Percentiles rank a stretch among this genome's conserved stretches.
phyloP scores from a whole-genome alignment of 345 rosid genomes.

The Moricandia arvensis region DNA sequence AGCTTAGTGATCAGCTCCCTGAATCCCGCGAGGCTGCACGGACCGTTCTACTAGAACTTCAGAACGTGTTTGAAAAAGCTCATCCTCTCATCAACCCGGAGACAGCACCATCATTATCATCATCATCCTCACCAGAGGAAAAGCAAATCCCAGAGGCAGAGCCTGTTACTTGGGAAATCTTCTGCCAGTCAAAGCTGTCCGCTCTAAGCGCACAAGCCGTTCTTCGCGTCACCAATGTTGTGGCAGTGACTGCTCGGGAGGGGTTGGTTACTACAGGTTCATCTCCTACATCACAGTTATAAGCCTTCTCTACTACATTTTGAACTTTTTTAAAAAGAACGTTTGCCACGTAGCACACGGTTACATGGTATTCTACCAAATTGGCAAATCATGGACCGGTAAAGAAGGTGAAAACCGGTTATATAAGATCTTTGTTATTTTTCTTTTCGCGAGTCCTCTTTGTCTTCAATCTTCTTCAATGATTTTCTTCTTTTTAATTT shows the following conservation, averaged over 20 bases:
- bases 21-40: not conserved
- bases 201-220: constrained; percentile 90
- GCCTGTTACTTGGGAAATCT: constrained; percentile 66
- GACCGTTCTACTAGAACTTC: not conserved
- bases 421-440: not conserved
- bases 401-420: constrained; percentile 20
- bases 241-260: constrained; percentile 47
- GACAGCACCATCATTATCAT: not conserved
- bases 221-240: constrained; percentile 69
- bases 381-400: constrained; percentile 20
- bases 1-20: not conserved
- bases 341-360: constrained; percentile 20
- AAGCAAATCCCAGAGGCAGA: constrained; percentile 43
- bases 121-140: not conserved
- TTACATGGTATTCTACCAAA: constrained; percentile 29
- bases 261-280: constrained; percentile 51
- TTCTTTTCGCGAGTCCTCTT: not conserved
- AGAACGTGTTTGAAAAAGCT: not conserved
- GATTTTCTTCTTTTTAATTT: not conserved
- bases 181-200: constrained; percentile 78
- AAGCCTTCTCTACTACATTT: not conserved
- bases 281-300: constrained; percentile 31
- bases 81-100: not conserved
- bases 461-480: not conserved
- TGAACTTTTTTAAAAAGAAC: not conserved